phyloP scores from a whole-genome alignment of 108 stramenopile species.

The Nitzschia palea region DNA sequence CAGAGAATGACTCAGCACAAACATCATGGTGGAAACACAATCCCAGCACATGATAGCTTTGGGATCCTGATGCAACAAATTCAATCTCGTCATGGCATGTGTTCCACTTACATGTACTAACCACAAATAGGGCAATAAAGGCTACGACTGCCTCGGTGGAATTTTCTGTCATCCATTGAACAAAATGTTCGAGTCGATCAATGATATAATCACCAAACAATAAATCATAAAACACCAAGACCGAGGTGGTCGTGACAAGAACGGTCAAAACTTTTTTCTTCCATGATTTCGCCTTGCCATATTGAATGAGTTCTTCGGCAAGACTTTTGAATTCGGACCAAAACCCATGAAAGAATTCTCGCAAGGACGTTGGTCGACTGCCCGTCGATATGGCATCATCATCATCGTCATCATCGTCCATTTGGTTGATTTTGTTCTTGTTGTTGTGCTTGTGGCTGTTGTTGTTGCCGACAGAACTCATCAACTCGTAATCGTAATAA shows the following conservation, averaged over 20 bases:
- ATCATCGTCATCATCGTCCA: no score
- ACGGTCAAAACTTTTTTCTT: constrained; percentile 40
- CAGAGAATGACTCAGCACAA: no score
- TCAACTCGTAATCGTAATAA: no score
- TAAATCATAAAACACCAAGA: constrained; percentile 32
- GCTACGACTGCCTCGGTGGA: constrained; percentile 51
- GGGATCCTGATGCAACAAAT: no score
- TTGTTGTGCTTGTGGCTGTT: no score
- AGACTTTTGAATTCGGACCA: constrained; percentile 18
- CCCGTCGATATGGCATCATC: no score
- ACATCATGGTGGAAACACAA: no score
- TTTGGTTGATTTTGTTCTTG: no score
- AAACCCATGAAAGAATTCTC: constrained; percentile 10
- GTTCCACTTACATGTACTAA: constrained; percentile 50
- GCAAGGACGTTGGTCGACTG: constrained; percentile 2
- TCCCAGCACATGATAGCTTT: no score
- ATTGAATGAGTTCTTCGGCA: constrained; percentile 15
- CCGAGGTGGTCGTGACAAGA: constrained; percentile 2
- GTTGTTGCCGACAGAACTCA: no score
- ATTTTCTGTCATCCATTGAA: constrained; percentile 61
- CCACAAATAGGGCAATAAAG: constrained; percentile 60
- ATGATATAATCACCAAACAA: constrained; percentile 30
- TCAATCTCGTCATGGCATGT: no score
- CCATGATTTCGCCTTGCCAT: constrained; percentile 31
- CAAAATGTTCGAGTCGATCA: constrained; percentile 24